A percentile compares a stretch with the other conserved stretches of the same genome.
Conservation (phyloP, 495 filamentous ascomycete species). For the Physcia stellaris region DNA sequence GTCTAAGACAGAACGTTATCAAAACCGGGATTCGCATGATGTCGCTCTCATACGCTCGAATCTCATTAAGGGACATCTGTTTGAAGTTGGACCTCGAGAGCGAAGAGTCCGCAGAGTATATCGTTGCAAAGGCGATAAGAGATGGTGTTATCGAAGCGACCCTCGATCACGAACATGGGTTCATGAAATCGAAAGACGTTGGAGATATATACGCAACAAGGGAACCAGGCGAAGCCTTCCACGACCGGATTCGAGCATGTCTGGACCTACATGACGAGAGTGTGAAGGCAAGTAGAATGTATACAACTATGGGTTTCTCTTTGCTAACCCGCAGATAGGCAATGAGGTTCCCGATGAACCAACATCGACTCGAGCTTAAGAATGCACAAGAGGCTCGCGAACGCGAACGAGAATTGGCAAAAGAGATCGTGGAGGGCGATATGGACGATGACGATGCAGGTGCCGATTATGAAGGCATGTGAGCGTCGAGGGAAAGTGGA, state of each 20-base stretch:
- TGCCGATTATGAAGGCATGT: conserved; percentile 95
- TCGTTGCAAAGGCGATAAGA: conserved; percentile 95
- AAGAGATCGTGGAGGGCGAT: conserved; percentile 97
- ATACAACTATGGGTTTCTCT: background rate
- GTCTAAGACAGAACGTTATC: conserved; percentile 95
- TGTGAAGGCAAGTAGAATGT: conserved; percentile 56
- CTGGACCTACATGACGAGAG: conserved; percentile 89
- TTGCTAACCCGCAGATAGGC: conserved; percentile 39
- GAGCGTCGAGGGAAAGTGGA: conserved; percentile 20
- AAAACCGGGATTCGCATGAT: conserved; percentile 99
- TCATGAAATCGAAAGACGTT: conserved; percentile 96
- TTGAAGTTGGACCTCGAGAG: conserved; percentile 82
- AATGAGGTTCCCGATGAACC: conserved; percentile 99
- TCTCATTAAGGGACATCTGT: conserved; percentile 96
- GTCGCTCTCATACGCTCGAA: conserved; percentile 91
- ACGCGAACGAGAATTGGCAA: conserved; percentile 88
- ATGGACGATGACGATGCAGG: conserved; percentile 95
- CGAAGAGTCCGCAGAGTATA: conserved; percentile 96
- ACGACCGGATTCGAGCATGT: conserved; percentile 86
- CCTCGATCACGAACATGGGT: conserved; percentile 84
- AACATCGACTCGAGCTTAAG: conserved; percentile 93
- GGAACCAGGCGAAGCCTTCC: conserved; percentile 92
- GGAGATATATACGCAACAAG: conserved; percentile 91
- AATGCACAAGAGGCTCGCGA: conserved; percentile 95
- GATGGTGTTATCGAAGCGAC: conserved; percentile 97